Base-by-base conservation (phyloP, 2,329 filamentous ascomycete species). In the Epicoccum sorghinum region DNA sequence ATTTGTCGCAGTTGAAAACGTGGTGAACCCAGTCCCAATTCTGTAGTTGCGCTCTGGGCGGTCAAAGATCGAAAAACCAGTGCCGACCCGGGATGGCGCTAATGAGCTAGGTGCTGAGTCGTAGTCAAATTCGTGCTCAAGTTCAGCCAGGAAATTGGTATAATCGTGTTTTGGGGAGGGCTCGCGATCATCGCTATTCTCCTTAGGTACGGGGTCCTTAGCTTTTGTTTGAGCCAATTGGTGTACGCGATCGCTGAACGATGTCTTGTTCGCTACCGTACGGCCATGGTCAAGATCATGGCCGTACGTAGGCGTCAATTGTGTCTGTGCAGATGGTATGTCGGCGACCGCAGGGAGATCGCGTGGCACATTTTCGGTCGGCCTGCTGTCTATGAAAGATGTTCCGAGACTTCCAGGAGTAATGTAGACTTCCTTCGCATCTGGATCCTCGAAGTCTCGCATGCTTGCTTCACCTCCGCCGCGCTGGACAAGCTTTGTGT, bases 401-500 rank as follows among this genome's bases (percentile, higher is more conserved):
- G 53, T 67, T 3, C 69, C 66, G n/a, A 72, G 56, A 39, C 72
- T 68, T 9, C 60, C 57, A 7, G 70, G 69, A 7, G 70, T 71
- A 22, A 75, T 68, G 51, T 69, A 73, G 1, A 74, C 62, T n/a
- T 71, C 70, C 42, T 72, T 72, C 4, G 61, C 58, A 36, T 74
- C 71, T 36, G 70, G 66, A 9, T 54, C 54, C 4, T 64, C 62
- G 49, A 71, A 75, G 23, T 74, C 69, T 42, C 68, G 70, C 23
- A 67, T 63, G 25, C 69, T 65, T 18, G 72, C 62, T 13, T 68
- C 70, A 6, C 62, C 61, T 14, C 66, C 65, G 5, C 65, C 67
- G 40, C 70, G 53, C 33, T 74, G 69, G 4, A 76, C 71, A 4
- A 75, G 64, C 47, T 73, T 71, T 0, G 71, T 72, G 40, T 75